These are phyloP conservation scores for Xylaria cubensis DNA, from an alignment of 495 filamentous ascomycete genomes.

Conservation along the genomic window DNA sequence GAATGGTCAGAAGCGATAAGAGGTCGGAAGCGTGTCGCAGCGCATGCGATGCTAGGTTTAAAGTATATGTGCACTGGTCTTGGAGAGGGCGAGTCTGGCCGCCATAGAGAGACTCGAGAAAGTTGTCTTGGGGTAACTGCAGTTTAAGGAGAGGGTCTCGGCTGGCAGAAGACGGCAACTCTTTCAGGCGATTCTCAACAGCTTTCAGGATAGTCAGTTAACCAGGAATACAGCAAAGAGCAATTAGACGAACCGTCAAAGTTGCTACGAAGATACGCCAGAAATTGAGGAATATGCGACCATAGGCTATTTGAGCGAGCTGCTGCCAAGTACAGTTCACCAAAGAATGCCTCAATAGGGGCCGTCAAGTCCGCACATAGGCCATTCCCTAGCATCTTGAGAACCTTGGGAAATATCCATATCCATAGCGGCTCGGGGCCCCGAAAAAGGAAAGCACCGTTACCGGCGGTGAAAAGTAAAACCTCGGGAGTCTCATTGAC, in stretches of 20 bases:
- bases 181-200: constrained; percentile 22
- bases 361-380: constrained; percentile 48
- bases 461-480: constrained; percentile 58
- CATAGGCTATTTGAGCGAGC: constrained; percentile 49
- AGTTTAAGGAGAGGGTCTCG: constrained; percentile 32
- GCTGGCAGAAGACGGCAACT: constrained; percentile 23
- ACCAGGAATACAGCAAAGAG: constrained; percentile 26
- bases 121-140: constrained; percentile 33
- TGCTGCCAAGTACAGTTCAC: constrained; percentile 49
- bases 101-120: constrained; percentile 25
- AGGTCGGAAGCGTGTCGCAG: constrained; percentile 41
- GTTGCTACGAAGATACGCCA: constrained; percentile 51
- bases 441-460: constrained; percentile 49
- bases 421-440: constrained; percentile 71
- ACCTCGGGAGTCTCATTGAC: constrained; percentile 77
- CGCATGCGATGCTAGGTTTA: constrained; percentile 35
- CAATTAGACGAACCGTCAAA: constrained; percentile 44
- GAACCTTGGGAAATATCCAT: constrained; percentile 75
- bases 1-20: constrained; percentile 43
- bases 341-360: constrained; percentile 60
- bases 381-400: constrained; percentile 60
- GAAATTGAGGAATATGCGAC: constrained; percentile 51
- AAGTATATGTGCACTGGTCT: constrained; percentile 36
- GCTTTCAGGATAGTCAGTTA: constrained; percentile 19
- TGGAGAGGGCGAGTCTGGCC: constrained; percentile 26